These are phyloP conservation scores for Talaromyces proteolyticus DNA, from an alignment of 495 filamentous ascomycete species.

Conservation along the genomic window DNA sequence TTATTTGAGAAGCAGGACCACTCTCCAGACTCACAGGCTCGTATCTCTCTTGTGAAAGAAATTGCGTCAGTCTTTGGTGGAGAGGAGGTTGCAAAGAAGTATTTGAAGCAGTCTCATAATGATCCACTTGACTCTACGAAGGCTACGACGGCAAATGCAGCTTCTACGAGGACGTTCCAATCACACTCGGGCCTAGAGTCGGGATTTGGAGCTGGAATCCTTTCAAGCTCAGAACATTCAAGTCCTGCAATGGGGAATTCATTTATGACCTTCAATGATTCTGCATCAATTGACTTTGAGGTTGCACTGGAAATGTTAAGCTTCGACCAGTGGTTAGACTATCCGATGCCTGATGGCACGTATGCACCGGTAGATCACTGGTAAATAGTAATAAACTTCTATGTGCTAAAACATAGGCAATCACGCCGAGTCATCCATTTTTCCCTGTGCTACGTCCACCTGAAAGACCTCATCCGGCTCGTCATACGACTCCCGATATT, in stretches of 20 bases:
- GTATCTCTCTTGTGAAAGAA: slow-evolving; percentile 1
- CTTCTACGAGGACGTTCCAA: neutral
- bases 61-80: slow-evolving; percentile 10
- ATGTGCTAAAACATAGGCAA: neutral
- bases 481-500: slow-evolving; percentile 16
- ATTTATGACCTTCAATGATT: slow-evolving; percentile 1
- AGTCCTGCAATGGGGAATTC: neutral
- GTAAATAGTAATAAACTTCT: neutral
- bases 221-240: neutral
- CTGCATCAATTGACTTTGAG: slow-evolving; percentile 4
- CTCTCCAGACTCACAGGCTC: neutral
- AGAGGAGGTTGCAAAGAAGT: slow-evolving; percentile 5
- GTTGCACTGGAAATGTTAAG: slow-evolving; percentile 5
- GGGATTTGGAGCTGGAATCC: neutral
- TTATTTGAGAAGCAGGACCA: slow-evolving; percentile 3
- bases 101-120: slow-evolving; percentile 3
- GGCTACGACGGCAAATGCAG: neutral
- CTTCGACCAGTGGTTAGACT: slow-evolving; percentile 6
- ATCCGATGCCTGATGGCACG: neutral
- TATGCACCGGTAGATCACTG: neutral
- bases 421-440: neutral
- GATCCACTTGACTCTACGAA: neutral
- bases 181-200: neutral
- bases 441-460: neutral
- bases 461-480: slow-evolving; percentile 3